Percentiles rank a stretch among this genome's conserved stretches.
These are phyloP conservation scores for Zygosaccharomyces pseudorouxii DNA, from an alignment of 805 yeast species.

Conservation along the genomic window DNA sequence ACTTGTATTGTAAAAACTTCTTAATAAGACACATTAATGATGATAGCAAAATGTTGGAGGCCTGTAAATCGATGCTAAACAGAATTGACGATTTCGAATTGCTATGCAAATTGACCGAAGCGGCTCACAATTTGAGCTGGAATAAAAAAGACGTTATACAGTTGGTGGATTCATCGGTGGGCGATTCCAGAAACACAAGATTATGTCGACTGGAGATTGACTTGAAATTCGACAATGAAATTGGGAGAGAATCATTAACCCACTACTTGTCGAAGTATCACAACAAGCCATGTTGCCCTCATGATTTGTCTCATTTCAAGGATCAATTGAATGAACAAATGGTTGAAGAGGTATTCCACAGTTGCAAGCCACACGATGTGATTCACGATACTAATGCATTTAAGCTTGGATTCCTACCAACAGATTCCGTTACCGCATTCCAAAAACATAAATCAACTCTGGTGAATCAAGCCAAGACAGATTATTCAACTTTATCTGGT, in stretches of 20 bases:
- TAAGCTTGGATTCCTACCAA: constrained; percentile 23
- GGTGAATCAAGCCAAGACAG: constrained; percentile 48
- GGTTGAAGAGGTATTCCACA: constrained; percentile 17
- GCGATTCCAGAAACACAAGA: constrained; percentile 50
- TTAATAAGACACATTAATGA: constrained; percentile 45
- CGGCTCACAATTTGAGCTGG: constrained; percentile 57
- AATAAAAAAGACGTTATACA: constrained; percentile 38
- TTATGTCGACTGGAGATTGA: constrained; percentile 50
- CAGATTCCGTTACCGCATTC: constrained; percentile 36
- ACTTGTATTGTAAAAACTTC: constrained; percentile 59
- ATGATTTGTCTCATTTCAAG: constrained; percentile 47
- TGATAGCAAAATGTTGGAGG: constrained; percentile 39
- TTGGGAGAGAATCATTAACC: constrained; percentile 31
- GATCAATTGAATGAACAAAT: constrained; percentile 23
- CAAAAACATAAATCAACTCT: constrained; percentile 37
- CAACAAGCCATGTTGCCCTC: constrained; percentile 58
- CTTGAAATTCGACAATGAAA: constrained; percentile 11
- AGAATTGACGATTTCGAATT: constrained; percentile 62
- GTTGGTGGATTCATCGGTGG: constrained; percentile 26
- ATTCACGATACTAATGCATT: constrained; percentile 47
- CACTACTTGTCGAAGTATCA: constrained; percentile 46
- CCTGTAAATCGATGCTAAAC: constrained; percentile 41
- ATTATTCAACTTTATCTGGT: constrained; percentile 67
- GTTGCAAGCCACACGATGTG: constrained; percentile 33
- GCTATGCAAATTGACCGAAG: constrained; percentile 35